phyloP scores from a whole-genome alignment of 2,329 filamentous ascomycete genomes.

The Thielaviopsis euricoi region DNA sequence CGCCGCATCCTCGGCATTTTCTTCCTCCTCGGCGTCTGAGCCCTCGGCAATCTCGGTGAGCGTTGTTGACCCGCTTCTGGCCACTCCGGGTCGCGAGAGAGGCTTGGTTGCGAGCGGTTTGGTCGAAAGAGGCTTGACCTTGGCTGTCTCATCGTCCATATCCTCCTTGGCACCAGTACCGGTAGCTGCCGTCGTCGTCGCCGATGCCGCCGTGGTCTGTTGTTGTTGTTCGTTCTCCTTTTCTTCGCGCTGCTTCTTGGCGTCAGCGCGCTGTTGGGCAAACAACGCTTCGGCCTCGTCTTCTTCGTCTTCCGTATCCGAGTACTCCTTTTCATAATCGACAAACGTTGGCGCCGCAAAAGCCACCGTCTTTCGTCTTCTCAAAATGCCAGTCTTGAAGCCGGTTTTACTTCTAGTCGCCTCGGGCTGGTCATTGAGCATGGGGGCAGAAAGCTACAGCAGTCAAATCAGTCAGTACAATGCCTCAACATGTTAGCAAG shows the following conservation, averaged over 20 bases:
- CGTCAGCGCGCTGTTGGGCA: conserved; percentile 19
- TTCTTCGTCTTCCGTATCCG: conserved; percentile 53
- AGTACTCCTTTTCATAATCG: conserved; percentile 78
- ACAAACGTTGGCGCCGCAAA: conserved; percentile 77
- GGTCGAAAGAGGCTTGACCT: conserved; percentile 32
- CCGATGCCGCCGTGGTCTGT: conserved; percentile 8
- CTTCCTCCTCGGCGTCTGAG: neutral
- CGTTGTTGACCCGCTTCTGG: neutral
- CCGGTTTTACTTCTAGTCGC: conserved; percentile 31
- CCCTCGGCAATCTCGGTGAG: neutral
- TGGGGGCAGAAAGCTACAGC: conserved; percentile 39
- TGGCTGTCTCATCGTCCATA: conserved; percentile 33
- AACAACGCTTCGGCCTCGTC: conserved; percentile 24
- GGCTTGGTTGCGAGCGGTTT: neutral
- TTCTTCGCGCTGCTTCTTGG: conserved; percentile 18
- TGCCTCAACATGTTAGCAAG: neutral
- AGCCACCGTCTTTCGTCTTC: conserved; percentile 72
- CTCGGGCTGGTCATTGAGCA: conserved; percentile 49
- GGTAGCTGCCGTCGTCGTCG: neutral
- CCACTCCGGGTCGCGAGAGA: neutral
- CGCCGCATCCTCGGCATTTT: neutral
- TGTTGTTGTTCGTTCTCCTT: conserved; percentile 16
- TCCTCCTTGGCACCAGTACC: conserved; percentile 14
- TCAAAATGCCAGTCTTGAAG: conserved; percentile 68
- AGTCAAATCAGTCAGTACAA: neutral